Evolutionary conservation across 1,284 basidiomycete genomes (phyloP), one percentile per base, ranked within the genome.

Genomic region (Ceratobasidium papillatum): DNA sequence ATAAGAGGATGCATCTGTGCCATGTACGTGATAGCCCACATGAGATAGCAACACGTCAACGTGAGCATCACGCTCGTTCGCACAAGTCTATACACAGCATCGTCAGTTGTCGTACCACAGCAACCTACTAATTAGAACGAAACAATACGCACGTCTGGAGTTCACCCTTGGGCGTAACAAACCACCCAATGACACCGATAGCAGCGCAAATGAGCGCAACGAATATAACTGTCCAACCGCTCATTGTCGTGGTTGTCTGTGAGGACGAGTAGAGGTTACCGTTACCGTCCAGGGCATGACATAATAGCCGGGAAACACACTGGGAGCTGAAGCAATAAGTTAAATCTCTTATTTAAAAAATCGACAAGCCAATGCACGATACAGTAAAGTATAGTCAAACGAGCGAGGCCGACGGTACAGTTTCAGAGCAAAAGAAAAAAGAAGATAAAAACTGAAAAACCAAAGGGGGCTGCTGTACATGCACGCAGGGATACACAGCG

Each of bases 1-100:
- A 96, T 90, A 74, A 98, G 86, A 59, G 95, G 96, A 81, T 98
- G 90, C 65, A 97, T 82, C 81, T 98, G 95, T 0, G 94, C 94
- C 80, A 97, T 86, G 82, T 96, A 98, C 7, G 95, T 95, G 80
- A 96, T 89, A 82, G 92, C 92, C 95, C 95, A 98, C 91, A 98
- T 92, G 78, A 98, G 87, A 84, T 95, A 98, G 83, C 93, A 95
- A 77, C 89, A 91, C 3, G 89, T 84, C 22, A 97, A 82, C 0
- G 92, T 87, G 75, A 98, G 88, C 83, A 94, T 85, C 59, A 94
- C 80, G 77, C 87, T 87, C 4, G 94, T 92, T 79, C 95, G 91
- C 78, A 95, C 86, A 56, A 95, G 87, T 75, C 95, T 98, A 82
- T 45, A 62, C 74, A 30, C 34, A 9, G 69, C 19, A 51, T 49